phyloP scores from a whole-genome alignment of 2,329 filamentous ascomycete genomes.

The Mycocentrospora acerina region DNA sequence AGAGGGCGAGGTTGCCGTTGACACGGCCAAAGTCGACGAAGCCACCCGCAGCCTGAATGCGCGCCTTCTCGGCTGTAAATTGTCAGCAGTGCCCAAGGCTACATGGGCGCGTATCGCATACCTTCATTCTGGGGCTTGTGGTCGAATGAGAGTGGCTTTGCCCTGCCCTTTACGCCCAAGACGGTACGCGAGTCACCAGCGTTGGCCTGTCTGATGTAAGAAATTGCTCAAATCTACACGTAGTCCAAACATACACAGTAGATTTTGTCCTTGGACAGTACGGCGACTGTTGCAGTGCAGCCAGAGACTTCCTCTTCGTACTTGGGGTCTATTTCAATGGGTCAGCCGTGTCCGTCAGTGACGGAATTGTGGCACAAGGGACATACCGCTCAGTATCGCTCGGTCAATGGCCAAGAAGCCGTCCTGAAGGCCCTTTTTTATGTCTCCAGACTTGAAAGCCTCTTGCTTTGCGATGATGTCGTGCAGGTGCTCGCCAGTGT shows the following conservation, averaged over 20 bases:
- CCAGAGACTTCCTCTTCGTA: constrained; percentile 98
- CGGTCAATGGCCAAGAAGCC: constrained; percentile 95
- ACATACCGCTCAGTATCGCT: constrained; percentile 88
- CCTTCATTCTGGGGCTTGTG: constrained; percentile 99
- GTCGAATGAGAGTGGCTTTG: constrained; percentile 97
- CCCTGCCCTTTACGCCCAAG: constrained; percentile 91
- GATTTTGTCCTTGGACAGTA: constrained; percentile 89
- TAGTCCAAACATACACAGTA: constrained; percentile 76
- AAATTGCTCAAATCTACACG: not conserved
- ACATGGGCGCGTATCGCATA: constrained; percentile 41
- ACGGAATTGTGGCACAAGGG: not conserved
- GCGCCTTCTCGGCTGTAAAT: constrained; percentile 82
- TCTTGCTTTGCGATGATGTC: constrained; percentile 95
- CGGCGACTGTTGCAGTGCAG: constrained; percentile 89
- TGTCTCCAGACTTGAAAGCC: constrained; percentile 84
- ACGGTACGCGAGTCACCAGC: constrained; percentile 95
- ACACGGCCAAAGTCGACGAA: constrained; percentile 99
- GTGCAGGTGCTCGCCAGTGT: constrained; percentile 89
- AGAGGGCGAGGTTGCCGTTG: constrained; percentile 95
- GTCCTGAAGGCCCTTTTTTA: constrained; percentile 95
- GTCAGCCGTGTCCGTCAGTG: constrained; percentile 27
- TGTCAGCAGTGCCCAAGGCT: constrained; percentile 15
- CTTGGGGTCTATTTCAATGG: constrained; percentile 70
- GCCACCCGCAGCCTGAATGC: constrained; percentile 92
- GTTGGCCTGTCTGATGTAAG: constrained; percentile 69